Base-by-base conservation (phyloP, 192 early-diverging fungal species). In the Backusella luteola region DNA sequence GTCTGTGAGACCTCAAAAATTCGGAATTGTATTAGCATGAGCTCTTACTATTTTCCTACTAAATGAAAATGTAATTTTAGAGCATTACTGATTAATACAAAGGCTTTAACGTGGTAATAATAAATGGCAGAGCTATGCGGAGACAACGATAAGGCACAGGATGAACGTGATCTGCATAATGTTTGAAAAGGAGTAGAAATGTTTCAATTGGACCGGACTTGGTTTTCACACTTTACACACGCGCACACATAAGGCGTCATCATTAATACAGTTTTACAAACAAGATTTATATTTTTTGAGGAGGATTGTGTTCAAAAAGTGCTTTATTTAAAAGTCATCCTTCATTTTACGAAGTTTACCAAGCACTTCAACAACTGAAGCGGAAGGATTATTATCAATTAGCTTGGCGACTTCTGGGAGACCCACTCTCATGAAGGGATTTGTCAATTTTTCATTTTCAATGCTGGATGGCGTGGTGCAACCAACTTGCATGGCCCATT, bases 391-490 rank as follows among this genome's bases (percentile, higher is more conserved):
- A 23, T 23, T 26, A 6, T 71, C 70, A 49, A 34, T 56, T 59
- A 71, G 29, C 36, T 34, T 39, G 17, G 44, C 41, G 26, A 82
- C 73, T 0, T 72, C 39, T 34, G 67, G 56, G 1, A 66, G 1
- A 36, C 73, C 39, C 23, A 69, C 70, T 15, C 81, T 74, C 72
- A 84, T 59, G 39, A 84, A 84, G 0, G 82, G 79, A 35, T 84
- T 84, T 6, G 79, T 84, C 35, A 67, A 41, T 34, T 68, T 66
- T 66, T 84, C 82, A 29, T 80, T 80, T 32, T 41, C 34, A 23
- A 84, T 77, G 14, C 71, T 78, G 15, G 76, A 76, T 14, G 82
- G 82, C 0, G 79, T 80, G 0, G 96, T 97, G 42, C 75, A 77
- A 32, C 68, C 11, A 34, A 73, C 35, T 8, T 75, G 42, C 38